phyloP scores from a whole-genome alignment of 2,329 filamentous ascomycete genomes.

The Sphaerulina vaccinii region DNA sequence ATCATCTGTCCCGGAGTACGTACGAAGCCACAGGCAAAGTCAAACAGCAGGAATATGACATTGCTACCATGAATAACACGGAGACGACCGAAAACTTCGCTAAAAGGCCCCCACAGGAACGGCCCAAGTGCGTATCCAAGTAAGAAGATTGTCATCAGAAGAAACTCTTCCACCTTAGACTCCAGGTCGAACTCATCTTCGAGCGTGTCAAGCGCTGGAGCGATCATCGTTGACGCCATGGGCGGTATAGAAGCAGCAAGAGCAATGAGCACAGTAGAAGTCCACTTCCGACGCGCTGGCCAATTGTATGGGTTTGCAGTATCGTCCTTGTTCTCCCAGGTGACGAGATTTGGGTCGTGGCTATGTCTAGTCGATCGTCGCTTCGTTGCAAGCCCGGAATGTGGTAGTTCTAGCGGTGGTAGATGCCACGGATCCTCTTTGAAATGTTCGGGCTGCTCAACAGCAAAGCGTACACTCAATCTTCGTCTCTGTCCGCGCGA shows the following conservation, averaged over 20 bases:
- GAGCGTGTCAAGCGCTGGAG: conserved; percentile 32
- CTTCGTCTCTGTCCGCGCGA: too few species aligned
- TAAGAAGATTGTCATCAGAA: conserved; percentile 38
- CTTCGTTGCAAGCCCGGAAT: too few species aligned
- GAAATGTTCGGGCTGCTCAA: too few species aligned
- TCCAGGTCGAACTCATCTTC: conserved; percentile 30
- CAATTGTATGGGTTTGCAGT: too few species aligned
- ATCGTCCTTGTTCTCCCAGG: too few species aligned
- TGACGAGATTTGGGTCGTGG: too few species aligned
- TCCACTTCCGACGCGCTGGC: conserved; percentile 42
- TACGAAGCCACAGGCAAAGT: conserved; percentile 35
- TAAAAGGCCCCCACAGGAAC: conserved; percentile 32
- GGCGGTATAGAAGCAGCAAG: conserved; percentile 37
- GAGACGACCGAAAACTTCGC: conserved; percentile 34
- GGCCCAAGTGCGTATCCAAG: conserved; percentile 35
- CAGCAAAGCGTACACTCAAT: too few species aligned
- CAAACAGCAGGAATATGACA: conserved; percentile 35
- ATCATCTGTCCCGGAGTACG: conserved; percentile 34
- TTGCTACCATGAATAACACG: conserved; percentile 34
- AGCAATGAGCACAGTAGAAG: conserved; percentile 42
- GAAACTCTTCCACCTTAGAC: conserved; percentile 26
- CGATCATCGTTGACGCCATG: conserved; percentile 36
- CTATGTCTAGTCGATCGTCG: too few species aligned
- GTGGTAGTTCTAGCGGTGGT: too few species aligned
- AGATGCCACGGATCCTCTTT: too few species aligned